Evolutionary conservation across 345 rosid species (phyloP).

Genomic region (Eucalyptus sp.): DNA sequence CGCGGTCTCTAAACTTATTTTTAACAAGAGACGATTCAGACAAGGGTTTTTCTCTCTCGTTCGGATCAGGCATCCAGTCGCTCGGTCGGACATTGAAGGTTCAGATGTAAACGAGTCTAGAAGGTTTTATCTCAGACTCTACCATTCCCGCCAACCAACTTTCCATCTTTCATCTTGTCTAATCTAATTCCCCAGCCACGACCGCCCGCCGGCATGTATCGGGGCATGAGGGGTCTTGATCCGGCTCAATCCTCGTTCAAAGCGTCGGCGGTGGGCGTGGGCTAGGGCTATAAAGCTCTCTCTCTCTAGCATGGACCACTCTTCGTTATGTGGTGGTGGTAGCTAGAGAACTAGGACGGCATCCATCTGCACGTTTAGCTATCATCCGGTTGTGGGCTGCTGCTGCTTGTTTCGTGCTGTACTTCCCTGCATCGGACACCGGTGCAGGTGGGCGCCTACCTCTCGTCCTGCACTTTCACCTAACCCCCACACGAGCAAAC

Average conservation of each 20-base stretch:
- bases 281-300: background rate
- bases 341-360: too few relatives aligned
- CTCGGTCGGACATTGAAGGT: accelerated
- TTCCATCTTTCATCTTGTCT: background rate
- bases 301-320: background rate
- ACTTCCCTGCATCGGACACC: background rate
- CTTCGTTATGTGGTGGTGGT: background rate
- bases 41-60: accelerated
- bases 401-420: background rate
- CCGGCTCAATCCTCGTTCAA: background rate
- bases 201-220: too few relatives aligned
- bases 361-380: background rate
- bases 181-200: background rate
- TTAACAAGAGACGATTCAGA: accelerated
- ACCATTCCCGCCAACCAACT: background rate
- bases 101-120: background rate
- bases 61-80: accelerated
- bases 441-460: background rate
- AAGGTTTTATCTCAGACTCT: accelerated
- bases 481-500: background rate
- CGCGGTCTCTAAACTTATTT: background rate
- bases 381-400: background rate
- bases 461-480: background rate
- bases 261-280: background rate
- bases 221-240: background rate